phyloP scores from a whole-genome alignment of 208 protist genomes.

The Acanthamoeba quina region DNA sequence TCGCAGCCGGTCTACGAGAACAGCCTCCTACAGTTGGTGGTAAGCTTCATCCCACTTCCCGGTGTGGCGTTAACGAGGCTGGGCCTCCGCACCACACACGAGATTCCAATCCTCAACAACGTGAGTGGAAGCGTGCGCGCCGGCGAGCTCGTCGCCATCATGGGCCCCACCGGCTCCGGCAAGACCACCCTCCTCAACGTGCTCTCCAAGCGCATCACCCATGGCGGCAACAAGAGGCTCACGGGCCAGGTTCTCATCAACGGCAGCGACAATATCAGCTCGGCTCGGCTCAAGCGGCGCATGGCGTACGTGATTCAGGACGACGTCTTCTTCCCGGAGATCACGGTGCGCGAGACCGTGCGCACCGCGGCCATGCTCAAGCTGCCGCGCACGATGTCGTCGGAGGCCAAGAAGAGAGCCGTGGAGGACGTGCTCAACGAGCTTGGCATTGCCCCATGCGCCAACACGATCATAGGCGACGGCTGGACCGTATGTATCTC shows the following conservation, averaged over 20 bases:
- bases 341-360: conserved; percentile 77
- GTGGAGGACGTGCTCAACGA: conserved; percentile 50
- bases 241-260: conserved; percentile 66
- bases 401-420: neutral
- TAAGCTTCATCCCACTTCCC: neutral
- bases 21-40: neutral
- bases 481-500: conserved; percentile 38
- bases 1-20: neutral
- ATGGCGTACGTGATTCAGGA: conserved; percentile 78
- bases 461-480: conserved; percentile 65
- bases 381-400: neutral
- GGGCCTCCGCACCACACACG: too few species aligned
- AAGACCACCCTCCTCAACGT: conserved; percentile 80
- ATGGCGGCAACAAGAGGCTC: neutral
- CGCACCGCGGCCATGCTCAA: conserved; percentile 74
- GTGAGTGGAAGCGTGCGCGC: neutral
- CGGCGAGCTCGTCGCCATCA: conserved; percentile 27
- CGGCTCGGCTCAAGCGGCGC: conserved; percentile 42
- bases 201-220: conserved; percentile 64
- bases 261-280: neutral
- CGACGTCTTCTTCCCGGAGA: conserved; percentile 70
- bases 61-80: neutral
- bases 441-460: conserved; percentile 40
- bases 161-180: conserved; percentile 15
- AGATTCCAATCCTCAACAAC: neutral